Evolutionary conservation across 2,329 filamentous ascomycete species (phyloP).

Genomic region (Triangularia verruculosa): DNA sequence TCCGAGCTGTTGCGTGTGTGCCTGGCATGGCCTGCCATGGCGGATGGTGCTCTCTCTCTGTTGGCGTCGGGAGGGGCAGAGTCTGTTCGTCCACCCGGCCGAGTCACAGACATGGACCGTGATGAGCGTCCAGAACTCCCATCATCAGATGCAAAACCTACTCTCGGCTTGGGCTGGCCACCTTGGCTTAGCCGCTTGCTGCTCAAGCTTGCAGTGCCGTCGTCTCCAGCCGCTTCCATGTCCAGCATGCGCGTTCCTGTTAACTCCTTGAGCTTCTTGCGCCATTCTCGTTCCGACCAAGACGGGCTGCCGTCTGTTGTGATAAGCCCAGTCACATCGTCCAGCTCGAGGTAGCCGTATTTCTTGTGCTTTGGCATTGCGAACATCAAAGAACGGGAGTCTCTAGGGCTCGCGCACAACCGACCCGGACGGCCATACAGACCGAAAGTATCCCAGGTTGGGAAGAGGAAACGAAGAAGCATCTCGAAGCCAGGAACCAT

Average conservation of each 20-base stretch:
- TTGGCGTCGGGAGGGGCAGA: conserved; percentile 48
- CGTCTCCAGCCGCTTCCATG: conserved; percentile 54
- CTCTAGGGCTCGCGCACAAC: conserved; percentile 81
- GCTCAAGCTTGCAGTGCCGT: conserved; percentile 57
- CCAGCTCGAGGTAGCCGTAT: conserved; percentile 86
- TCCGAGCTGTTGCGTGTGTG: conserved; percentile 51
- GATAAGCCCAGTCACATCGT: conserved; percentile 81
- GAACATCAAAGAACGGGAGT: conserved; percentile 92
- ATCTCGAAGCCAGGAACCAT: conserved; percentile 93
- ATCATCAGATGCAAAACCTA: conserved; percentile 57
- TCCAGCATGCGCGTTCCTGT: conserved; percentile 75
- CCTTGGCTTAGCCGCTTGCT: conserved; percentile 56
- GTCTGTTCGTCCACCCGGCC: conserved; percentile 44
- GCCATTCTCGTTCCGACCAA: conserved; percentile 89
- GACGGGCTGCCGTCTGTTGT: conserved; percentile 69
- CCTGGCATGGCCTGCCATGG: conserved; percentile 34
- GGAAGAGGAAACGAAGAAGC: conserved; percentile 88
- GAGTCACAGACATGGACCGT: conserved; percentile 49
- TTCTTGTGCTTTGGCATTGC: conserved; percentile 86
- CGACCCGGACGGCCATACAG: conserved; percentile 87
- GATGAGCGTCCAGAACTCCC: conserved; percentile 48
- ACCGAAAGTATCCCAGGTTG: conserved; percentile 87
- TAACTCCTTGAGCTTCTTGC: conserved; percentile 81
- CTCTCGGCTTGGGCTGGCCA: conserved; percentile 41
- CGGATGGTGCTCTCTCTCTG: conserved; percentile 36